Evolutionary conservation across 139 green algal genomes (phyloP).

Genomic region (Coelastrella sp.): DNA sequence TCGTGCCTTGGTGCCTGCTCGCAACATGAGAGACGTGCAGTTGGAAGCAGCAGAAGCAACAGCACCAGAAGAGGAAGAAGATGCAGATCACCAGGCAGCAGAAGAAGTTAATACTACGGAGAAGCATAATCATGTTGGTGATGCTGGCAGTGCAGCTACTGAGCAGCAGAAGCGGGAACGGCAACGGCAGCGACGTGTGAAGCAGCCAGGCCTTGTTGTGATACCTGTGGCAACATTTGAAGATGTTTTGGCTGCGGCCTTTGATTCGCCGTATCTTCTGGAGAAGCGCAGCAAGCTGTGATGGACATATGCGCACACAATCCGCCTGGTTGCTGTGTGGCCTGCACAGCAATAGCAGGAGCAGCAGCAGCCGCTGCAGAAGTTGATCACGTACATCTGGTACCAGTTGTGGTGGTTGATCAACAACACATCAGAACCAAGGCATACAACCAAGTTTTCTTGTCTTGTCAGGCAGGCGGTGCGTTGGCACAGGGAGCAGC

Average conservation of each 20-base stretch:
- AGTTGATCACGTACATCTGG: no score
- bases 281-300: slow-evolving; percentile 41
- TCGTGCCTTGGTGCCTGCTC: slow-evolving; percentile 63
- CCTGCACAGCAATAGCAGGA: neutral
- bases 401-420: no score
- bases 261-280: slow-evolving; percentile 69
- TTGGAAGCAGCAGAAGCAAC: slow-evolving; percentile 54
- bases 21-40: slow-evolving; percentile 65
- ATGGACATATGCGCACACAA: no score
- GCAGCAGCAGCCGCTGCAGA: neutral
- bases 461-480: no score
- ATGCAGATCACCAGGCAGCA: neutral
- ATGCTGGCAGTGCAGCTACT: neutral
- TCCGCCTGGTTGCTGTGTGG: no score
- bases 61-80: neutral
- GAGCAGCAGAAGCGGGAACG: slow-evolving; percentile 33
- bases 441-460: no score
- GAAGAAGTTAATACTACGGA: neutral
- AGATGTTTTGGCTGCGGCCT: slow-evolving; percentile 66
- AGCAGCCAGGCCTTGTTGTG: slow-evolving; percentile 52
- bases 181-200: neutral
- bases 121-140: no score
- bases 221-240: slow-evolving; percentile 48
- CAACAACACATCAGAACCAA: no score
- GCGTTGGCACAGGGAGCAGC: no score